These are phyloP conservation scores for Mycena venus DNA, from an alignment of 768 basidiomycete genomes.

Conservation along the genomic window DNA sequence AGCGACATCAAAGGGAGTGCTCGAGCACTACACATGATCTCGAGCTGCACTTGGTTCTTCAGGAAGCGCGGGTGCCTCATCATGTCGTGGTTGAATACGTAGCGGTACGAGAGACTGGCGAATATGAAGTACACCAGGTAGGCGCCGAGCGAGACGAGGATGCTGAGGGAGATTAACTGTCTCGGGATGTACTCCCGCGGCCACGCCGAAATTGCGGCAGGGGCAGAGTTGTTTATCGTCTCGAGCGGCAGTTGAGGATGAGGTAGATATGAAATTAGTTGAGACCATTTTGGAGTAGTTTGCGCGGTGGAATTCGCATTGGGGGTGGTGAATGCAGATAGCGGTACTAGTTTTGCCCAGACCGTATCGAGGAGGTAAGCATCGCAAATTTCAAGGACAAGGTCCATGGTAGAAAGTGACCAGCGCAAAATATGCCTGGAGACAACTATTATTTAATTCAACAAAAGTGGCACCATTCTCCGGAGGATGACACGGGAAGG, in stretches of 20 bases:
- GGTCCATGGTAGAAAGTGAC: slow-evolving; percentile 72
- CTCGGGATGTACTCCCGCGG: slow-evolving; percentile 86
- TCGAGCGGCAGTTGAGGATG: slow-evolving; percentile 64
- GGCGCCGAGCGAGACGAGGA: slow-evolving; percentile 86
- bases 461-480: background rate
- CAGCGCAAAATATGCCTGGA: background rate
- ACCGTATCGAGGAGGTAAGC: slow-evolving; percentile 80
- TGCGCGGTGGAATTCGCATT: slow-evolving; percentile 57
- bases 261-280: slow-evolving; percentile 66
- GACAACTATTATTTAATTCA: background rate
- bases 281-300: slow-evolving; percentile 57
- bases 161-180: slow-evolving; percentile 78
- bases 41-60: slow-evolving; percentile 84
- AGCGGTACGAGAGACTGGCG: slow-evolving; percentile 83
- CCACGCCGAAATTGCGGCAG: slow-evolving; percentile 78
- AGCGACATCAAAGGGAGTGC: slow-evolving; percentile 88
- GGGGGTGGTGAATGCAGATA: slow-evolving; percentile 57
- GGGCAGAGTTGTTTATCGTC: background rate
- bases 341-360: slow-evolving; percentile 82
- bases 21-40: slow-evolving; percentile 80
- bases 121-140: slow-evolving; percentile 90
- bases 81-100: slow-evolving; percentile 95
- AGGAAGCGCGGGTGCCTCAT: slow-evolving; percentile 95
- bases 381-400: slow-evolving; percentile 80
- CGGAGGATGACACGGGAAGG: background rate